These are phyloP conservation scores for Saccharomycopsis selenospora DNA, from an alignment of 805 yeast genomes.

Conservation along the genomic window DNA sequence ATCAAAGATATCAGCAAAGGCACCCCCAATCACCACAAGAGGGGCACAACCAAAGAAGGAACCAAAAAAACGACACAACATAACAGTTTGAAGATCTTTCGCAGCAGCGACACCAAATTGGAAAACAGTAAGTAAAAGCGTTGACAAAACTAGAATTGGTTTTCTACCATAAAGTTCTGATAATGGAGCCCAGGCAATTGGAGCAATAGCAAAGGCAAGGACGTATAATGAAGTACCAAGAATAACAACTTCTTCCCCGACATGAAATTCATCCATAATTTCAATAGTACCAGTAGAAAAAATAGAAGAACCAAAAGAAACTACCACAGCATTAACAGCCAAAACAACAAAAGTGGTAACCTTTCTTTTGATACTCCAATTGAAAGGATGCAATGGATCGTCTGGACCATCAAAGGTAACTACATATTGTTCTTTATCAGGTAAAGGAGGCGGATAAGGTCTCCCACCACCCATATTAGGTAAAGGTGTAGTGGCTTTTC, in stretches of 20 bases:
- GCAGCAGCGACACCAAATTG: slow-evolving; percentile 73
- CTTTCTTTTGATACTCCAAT: slow-evolving; percentile 54
- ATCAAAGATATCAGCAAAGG: slow-evolving; percentile 74
- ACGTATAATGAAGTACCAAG: slow-evolving; percentile 77
- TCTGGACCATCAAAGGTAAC: slow-evolving; percentile 72
- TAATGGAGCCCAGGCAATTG: slow-evolving; percentile 82
- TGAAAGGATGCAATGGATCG: slow-evolving; percentile 77
- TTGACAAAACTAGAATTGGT: slow-evolving; percentile 47
- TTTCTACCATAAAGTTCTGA: slow-evolving; percentile 75
- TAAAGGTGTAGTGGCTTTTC: slow-evolving; percentile 32
- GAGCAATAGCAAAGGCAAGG: slow-evolving; percentile 92
- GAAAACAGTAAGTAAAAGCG: slow-evolving; percentile 51
- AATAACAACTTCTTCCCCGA: slow-evolving; percentile 62
- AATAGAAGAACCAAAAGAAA: slow-evolving; percentile 79
- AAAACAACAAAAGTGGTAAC: slow-evolving; percentile 36
- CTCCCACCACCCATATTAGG: slow-evolving; percentile 65
- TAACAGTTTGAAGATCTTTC: slow-evolving; percentile 65
- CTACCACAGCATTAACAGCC: slow-evolving; percentile 43
- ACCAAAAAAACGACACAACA: slow-evolving; percentile 72
- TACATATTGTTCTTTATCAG: slow-evolving; percentile 46
- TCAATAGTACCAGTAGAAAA: slow-evolving; percentile 55
- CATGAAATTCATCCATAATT: slow-evolving; percentile 45
- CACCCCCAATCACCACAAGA: slow-evolving; percentile 78
- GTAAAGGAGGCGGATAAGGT: slow-evolving; percentile 54
- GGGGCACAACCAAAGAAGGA: slow-evolving; percentile 84